Percentiles rank a stretch among this genome's conserved stretches.
phyloP scores from a whole-genome alignment of 768 basidiomycete species.

The Suillus spraguei region DNA sequence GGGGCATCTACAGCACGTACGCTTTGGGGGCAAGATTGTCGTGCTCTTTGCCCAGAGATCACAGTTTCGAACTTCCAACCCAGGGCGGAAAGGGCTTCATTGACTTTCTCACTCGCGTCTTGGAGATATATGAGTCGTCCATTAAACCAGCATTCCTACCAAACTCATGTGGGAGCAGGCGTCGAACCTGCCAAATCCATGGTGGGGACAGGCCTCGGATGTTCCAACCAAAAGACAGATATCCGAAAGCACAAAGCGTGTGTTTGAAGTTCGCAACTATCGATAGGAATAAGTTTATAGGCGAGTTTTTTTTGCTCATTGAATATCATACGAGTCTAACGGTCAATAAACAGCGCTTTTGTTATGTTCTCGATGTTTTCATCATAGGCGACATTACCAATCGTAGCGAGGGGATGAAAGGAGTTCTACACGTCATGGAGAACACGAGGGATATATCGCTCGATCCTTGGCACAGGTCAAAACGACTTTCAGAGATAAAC shows the following conservation, averaged over 20 bases:
- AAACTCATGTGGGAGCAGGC: slow-evolving; percentile 10
- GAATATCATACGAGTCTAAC: not conserved
- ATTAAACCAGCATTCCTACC: slow-evolving; percentile 1
- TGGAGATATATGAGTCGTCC: slow-evolving; percentile 7
- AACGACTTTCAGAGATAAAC: slow-evolving; percentile 14
- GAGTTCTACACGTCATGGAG: slow-evolving; percentile 7
- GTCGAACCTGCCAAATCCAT: slow-evolving; percentile 18
- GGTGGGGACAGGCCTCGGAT: slow-evolving; percentile 11
- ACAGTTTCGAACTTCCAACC: slow-evolving; percentile 12
- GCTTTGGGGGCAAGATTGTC: slow-evolving; percentile 13
- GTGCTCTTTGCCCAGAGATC: slow-evolving; percentile 24
- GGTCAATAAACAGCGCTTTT: slow-evolving; percentile 13
- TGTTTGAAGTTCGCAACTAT: slow-evolving; percentile 17
- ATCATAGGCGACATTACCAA: slow-evolving; percentile 5
- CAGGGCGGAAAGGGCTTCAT: slow-evolving; percentile 12
- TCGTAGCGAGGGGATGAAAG: slow-evolving; percentile 6
- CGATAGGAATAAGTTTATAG: slow-evolving; percentile 22
- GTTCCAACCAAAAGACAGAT: slow-evolving; percentile 4
- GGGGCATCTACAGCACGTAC: slow-evolving; percentile 10
- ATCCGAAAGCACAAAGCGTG: slow-evolving; percentile 4
- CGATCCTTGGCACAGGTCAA: not conserved
- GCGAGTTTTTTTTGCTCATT: slow-evolving; percentile 9
- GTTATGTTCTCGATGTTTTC: slow-evolving; percentile 8
- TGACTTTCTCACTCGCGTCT: slow-evolving; percentile 9
- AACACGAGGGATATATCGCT: slow-evolving; percentile 8